Percentiles rank a stretch among this genome's conserved stretches.
Evolutionary conservation across 495 filamentous ascomycete species (phyloP).

Genomic region (Talaromyces ruber): DNA sequence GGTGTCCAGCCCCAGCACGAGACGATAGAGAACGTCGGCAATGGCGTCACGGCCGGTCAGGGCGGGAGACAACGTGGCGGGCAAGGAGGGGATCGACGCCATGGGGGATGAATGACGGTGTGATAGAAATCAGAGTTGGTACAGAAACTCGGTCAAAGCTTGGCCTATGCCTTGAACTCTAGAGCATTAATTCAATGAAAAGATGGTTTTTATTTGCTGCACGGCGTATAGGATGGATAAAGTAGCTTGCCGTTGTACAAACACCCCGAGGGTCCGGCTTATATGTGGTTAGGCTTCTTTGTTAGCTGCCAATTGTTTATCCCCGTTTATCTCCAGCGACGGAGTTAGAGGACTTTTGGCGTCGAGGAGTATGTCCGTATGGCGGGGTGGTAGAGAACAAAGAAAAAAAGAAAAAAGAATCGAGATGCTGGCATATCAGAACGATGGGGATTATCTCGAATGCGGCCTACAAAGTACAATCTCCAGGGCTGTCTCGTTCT

Average conservation of each 20-base stretch:
- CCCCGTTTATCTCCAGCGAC: background rate
- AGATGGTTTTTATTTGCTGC: background rate
- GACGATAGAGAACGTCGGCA: conserved; percentile 21
- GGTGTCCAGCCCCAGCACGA: conserved; percentile 18
- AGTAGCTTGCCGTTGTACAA: background rate
- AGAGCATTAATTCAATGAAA: background rate
- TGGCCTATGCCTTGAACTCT: background rate
- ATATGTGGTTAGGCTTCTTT: background rate
- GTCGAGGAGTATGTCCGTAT: background rate
- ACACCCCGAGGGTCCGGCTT: background rate
- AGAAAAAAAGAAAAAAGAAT: background rate
- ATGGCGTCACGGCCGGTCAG: conserved; percentile 17
- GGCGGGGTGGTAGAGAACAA: background rate
- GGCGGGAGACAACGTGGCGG: background rate
- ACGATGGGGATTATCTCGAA: background rate
- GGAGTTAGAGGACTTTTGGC: background rate
- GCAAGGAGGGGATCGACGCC: background rate
- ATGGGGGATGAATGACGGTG: background rate
- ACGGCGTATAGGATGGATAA: background rate
- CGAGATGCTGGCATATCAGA: background rate
- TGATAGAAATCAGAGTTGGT: background rate
- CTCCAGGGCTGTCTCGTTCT: too few relatives aligned
- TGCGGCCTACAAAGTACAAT: background rate
- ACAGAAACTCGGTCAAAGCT: background rate
- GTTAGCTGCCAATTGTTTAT: background rate